Conservation (phyloP, 2,329 filamentous ascomycete species). For the Penicillium sp. region DNA sequence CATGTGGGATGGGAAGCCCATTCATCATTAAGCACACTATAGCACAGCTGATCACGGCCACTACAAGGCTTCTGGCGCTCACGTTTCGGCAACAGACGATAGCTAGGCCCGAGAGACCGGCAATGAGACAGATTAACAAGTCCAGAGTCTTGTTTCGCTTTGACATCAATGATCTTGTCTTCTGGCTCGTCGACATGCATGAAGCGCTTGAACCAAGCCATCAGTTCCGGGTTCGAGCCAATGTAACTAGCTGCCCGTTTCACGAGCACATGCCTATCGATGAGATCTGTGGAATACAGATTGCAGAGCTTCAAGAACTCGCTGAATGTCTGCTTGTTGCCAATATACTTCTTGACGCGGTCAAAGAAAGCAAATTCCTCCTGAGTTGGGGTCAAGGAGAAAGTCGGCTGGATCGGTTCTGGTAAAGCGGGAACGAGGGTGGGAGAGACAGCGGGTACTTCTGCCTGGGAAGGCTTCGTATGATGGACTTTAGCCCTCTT, state of each 20-base stretch:
- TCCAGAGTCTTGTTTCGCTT: conserved; percentile 61
- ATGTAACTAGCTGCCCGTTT: conserved; percentile 79
- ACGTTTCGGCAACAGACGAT: conserved; percentile 79
- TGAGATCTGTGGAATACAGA: conserved; percentile 83
- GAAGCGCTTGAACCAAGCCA: conserved; percentile 77
- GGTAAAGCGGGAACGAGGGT: conserved; percentile 82
- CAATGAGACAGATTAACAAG: conserved; percentile 92
- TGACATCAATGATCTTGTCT: conserved; percentile 70
- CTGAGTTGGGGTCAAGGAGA: conserved; percentile 60
- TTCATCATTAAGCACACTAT: conserved; percentile 86
- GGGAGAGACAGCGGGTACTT: conserved; percentile 73
- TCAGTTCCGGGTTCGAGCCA: conserved; percentile 74
- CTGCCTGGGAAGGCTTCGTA: conserved; percentile 50
- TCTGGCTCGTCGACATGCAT: conserved; percentile 63
- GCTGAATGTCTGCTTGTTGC: conserved; percentile 82
- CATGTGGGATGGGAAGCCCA: conserved; percentile 98
- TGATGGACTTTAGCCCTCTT: conserved; percentile 69
- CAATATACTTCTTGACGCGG: conserved; percentile 88
- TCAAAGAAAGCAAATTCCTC: conserved; percentile 94
- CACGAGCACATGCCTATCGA: conserved; percentile 73
- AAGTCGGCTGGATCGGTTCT: conserved; percentile 70
- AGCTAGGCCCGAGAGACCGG: conserved; percentile 85
- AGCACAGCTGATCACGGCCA: conserved; percentile 88
- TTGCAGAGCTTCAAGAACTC: conserved; percentile 97
- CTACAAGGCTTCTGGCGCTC: conserved; percentile 87